phyloP scores from a whole-genome alignment of 2,329 filamentous ascomycete species.

The Penicillium sumatraense region DNA sequence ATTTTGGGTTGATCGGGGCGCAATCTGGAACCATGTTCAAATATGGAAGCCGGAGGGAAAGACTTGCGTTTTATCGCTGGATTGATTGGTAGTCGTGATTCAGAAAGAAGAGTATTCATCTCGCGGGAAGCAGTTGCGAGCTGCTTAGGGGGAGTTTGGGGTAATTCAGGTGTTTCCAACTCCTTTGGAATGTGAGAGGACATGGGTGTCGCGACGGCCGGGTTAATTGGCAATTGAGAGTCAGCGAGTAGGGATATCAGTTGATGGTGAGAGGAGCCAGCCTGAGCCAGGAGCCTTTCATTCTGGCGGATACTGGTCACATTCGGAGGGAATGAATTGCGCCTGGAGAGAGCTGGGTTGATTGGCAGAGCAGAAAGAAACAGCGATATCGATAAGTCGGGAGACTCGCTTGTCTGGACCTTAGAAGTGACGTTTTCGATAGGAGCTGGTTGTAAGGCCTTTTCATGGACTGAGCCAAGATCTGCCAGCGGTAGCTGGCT shows the following conservation, averaged over 20 bases:
- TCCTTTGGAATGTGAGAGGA: background rate
- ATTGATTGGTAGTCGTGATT: constrained; percentile 11
- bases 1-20: background rate
- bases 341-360: constrained; percentile 12
- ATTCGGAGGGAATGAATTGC: constrained; percentile 8
- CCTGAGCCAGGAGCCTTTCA: background rate
- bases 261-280: background rate
- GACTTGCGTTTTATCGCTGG: constrained; percentile 14
- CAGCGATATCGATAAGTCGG: constrained; percentile 10
- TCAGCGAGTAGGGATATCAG: constrained; percentile 1
- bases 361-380: constrained; percentile 19
- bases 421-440: background rate
- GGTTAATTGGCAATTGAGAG: constrained; percentile 10
- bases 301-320: background rate
- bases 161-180: background rate
- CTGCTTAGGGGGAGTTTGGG: background rate
- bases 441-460: background rate
- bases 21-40: background rate
- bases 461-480: background rate
- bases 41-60: constrained; percentile 4
- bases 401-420: constrained; percentile 5
- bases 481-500: background rate
- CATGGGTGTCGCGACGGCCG: background rate
- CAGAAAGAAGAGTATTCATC: constrained; percentile 2
- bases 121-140: background rate